phyloP scores from a whole-genome alignment of 2,329 filamentous ascomycete genomes.

The Cryphonectria japonica region DNA sequence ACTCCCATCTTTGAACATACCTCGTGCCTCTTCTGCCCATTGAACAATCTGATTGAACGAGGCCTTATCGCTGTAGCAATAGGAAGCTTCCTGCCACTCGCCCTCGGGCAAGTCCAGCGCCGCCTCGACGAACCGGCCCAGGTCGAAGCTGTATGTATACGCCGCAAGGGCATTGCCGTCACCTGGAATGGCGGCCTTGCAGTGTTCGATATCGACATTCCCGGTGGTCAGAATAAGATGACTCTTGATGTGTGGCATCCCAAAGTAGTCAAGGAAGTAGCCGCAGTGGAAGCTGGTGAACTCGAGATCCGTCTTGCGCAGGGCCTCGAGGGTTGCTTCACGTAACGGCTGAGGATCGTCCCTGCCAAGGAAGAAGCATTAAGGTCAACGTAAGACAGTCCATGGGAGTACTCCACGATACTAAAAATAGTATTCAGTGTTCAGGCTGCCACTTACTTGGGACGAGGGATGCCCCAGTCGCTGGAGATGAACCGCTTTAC shows the following conservation, averaged over 20 bases:
- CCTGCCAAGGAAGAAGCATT: neutral
- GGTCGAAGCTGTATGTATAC: constrained; percentile 5
- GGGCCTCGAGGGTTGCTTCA: neutral
- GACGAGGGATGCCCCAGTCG: neutral
- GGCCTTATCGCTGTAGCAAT: neutral
- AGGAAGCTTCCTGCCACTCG: constrained; percentile 4
- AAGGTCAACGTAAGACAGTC: neutral
- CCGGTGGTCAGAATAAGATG: neutral
- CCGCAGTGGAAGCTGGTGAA: constrained; percentile 1
- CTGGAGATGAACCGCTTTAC: neutral
- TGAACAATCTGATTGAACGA: neutral
- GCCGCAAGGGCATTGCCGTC: neutral
- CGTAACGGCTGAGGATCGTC: neutral
- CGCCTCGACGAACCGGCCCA: neutral
- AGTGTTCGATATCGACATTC: neutral
- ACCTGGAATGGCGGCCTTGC: neutral
- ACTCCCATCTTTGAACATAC: neutral
- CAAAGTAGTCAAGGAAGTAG: neutral
- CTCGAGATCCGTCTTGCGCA: neutral
- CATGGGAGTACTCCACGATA: neutral
- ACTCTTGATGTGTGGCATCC: neutral
- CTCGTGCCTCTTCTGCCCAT: constrained; percentile 2
- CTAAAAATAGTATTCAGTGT: neutral
- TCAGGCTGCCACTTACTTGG: neutral
- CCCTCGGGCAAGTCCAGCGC: constrained; percentile 6